These are phyloP conservation scores for Epichloe uncinata DNA, from an alignment of 2,329 filamentous ascomycete genomes.

Conservation along the genomic window DNA sequence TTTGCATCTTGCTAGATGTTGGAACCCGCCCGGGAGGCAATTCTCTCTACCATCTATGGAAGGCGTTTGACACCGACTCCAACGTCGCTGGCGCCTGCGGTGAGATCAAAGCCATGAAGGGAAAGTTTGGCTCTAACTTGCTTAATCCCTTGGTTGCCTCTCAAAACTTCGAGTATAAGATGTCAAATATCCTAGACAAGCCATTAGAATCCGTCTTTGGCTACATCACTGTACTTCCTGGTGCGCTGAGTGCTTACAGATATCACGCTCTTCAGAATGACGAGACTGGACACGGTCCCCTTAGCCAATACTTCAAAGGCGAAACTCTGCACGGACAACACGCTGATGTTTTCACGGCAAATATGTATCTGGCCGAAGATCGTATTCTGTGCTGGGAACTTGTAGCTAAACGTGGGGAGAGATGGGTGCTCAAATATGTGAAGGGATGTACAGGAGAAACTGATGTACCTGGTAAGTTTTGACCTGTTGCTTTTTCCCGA, in stretches of 20 bases:
- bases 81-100: slow-evolving; percentile 94
- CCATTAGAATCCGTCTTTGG: slow-evolving; percentile 94
- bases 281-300: slow-evolving; percentile 81
- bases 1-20: slow-evolving; percentile 93
- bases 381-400: slow-evolving; percentile 89
- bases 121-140: slow-evolving; percentile 66
- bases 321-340: slow-evolving; percentile 93
- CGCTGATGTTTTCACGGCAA: slow-evolving; percentile 93
- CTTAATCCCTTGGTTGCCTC: slow-evolving; percentile 91
- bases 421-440: slow-evolving; percentile 97
- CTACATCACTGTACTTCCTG: slow-evolving; percentile 93
- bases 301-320: slow-evolving; percentile 98
- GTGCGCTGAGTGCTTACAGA: slow-evolving; percentile 86
- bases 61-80: slow-evolving; percentile 94
- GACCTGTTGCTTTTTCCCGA: background rate
- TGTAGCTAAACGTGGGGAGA: slow-evolving; percentile 84
- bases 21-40: slow-evolving; percentile 82
- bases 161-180: slow-evolving; percentile 99
- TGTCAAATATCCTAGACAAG: slow-evolving; percentile 98
- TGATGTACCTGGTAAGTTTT: slow-evolving; percentile 74
- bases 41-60: slow-evolving; percentile 96
- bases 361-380: slow-evolving; percentile 88
- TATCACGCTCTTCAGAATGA: slow-evolving; percentile 96
- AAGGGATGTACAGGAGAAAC: slow-evolving; percentile 95
- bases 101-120: slow-evolving; percentile 96